Conservation (phyloP, 371 early-diverging fungal species). For the Mortierella sp. region DNA sequence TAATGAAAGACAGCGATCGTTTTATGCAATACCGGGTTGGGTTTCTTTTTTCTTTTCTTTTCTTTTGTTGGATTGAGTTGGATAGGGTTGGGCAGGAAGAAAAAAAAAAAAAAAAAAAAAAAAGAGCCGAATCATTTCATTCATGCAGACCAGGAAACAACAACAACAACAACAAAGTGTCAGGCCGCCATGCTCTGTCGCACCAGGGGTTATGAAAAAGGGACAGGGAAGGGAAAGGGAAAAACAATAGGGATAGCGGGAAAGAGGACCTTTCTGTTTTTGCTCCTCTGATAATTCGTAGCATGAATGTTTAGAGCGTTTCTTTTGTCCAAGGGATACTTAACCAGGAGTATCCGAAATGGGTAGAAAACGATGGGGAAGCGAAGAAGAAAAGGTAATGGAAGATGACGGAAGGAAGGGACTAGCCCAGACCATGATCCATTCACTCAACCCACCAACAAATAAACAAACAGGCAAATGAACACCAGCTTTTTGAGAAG, state of each 20-base stretch:
- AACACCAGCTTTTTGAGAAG: too few species aligned
- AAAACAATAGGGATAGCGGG: background rate
- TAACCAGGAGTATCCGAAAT: background rate
- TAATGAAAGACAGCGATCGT: background rate
- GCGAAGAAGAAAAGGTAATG: background rate
- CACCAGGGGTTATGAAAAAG: slow-evolving; percentile 12
- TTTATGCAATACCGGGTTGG: background rate
- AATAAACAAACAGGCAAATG: slow-evolving; percentile 4
- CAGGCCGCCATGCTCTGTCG: background rate
- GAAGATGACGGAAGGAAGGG: slow-evolving; percentile 6
- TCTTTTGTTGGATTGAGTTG: slow-evolving; percentile 3
- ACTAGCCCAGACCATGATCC: slow-evolving; percentile 11
- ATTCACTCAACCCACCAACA: background rate
- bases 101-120: background rate
- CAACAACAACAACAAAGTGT: background rate
- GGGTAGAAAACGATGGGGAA: background rate
- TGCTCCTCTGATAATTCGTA: background rate
- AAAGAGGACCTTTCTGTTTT: background rate
- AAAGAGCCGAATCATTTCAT: slow-evolving; percentile 1
- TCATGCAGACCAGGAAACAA: background rate
- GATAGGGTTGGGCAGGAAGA: background rate
- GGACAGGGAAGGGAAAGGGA: background rate
- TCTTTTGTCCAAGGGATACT: background rate
- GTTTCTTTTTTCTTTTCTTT: background rate
- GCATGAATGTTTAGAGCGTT: slow-evolving; percentile 2